phyloP scores from a whole-genome alignment of 2,329 filamentous ascomycete species.

The Aureobasidium sp. region DNA sequence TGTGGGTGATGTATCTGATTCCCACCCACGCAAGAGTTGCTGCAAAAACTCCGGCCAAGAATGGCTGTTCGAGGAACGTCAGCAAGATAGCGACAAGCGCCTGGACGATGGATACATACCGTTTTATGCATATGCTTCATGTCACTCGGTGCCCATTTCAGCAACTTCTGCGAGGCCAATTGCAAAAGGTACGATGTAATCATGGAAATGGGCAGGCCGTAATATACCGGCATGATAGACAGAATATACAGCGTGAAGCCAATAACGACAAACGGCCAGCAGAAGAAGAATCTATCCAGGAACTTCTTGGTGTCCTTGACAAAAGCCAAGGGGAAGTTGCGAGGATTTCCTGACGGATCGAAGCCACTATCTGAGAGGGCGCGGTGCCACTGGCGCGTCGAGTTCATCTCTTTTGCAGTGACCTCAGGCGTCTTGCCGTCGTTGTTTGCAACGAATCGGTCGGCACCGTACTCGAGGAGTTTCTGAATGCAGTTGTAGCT shows the following conservation, averaged over 20 bases:
- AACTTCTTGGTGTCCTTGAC: slow-evolving; percentile 71
- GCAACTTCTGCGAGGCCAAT: slow-evolving; percentile 64
- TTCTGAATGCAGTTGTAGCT: slow-evolving; percentile 84
- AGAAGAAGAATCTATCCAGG: slow-evolving; percentile 77
- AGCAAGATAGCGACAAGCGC: not conserved
- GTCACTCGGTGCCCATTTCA: slow-evolving; percentile 75
- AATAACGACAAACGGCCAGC: slow-evolving; percentile 75
- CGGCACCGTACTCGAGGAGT: slow-evolving; percentile 88
- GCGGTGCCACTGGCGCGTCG: slow-evolving; percentile 68
- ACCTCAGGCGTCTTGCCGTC: slow-evolving; percentile 83
- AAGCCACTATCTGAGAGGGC: slow-evolving; percentile 80
- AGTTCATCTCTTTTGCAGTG: slow-evolving; percentile 87
- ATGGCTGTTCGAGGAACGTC: slow-evolving; percentile 50
- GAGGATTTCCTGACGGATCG: slow-evolving; percentile 64
- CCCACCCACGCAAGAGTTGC: slow-evolving; percentile 75
- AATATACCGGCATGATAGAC: slow-evolving; percentile 62
- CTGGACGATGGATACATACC: slow-evolving; percentile 42
- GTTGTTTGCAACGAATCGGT: slow-evolving; percentile 80
- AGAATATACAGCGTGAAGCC: slow-evolving; percentile 63
- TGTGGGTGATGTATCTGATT: slow-evolving; percentile 61
- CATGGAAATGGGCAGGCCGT: slow-evolving; percentile 64
- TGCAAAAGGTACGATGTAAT: slow-evolving; percentile 62
- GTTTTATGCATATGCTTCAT: slow-evolving; percentile 89
- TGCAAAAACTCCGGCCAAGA: slow-evolving; percentile 87
- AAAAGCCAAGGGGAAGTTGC: slow-evolving; percentile 63